Percentiles rank a stretch among this genome's conserved stretches.
These are phyloP conservation scores for Chenopodium formosanum DNA, from an alignment of 148 eudicot genomes.

Conservation along the genomic window DNA sequence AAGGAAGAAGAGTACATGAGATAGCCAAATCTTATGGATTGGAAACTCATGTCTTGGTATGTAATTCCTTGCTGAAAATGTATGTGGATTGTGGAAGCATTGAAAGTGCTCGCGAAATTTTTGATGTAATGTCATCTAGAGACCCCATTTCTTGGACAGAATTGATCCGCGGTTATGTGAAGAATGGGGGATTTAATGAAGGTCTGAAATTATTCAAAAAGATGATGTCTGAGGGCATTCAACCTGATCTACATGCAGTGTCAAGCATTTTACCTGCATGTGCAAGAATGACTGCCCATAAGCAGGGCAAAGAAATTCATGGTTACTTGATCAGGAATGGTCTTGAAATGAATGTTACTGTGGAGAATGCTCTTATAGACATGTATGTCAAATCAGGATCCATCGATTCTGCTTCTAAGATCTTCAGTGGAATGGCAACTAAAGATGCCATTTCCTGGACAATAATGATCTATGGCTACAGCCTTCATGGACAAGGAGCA, in stretches of 20 bases:
- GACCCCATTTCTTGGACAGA: constrained; percentile 75
- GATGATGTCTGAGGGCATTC: constrained; percentile 48
- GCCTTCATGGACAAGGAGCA: constrained; percentile 61
- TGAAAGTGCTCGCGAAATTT: constrained; percentile 45
- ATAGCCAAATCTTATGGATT: constrained; percentile 51
- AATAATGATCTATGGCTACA: constrained; percentile 63
- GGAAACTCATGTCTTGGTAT: constrained; percentile 50
- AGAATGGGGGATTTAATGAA: constrained; percentile 66
- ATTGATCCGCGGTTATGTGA: constrained; percentile 66
- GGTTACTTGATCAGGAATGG: constrained; percentile 52
- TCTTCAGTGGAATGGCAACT: constrained; percentile 39
- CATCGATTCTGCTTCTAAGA: constrained; percentile 48
- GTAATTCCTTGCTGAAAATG: constrained; percentile 66
- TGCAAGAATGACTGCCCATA: constrained; percentile 70
- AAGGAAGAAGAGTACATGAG: constrained; percentile 49
- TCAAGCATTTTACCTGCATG: constrained; percentile 67
- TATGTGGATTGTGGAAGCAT: constrained; percentile 62
- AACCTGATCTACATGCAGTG: constrained; percentile 50
- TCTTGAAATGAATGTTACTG: constrained; percentile 43
- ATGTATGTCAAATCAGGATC: constrained; percentile 73
- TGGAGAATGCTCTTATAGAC: constrained; percentile 64
- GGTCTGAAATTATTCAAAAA: constrained; percentile 57
- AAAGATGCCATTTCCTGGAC: constrained; percentile 72
- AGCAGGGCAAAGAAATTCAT: constrained; percentile 70
- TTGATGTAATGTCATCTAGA: constrained; percentile 50